Base-by-base conservation (phyloP, 2,329 filamentous ascomycete species). In the Ophiocordyceps unilateralis region DNA sequence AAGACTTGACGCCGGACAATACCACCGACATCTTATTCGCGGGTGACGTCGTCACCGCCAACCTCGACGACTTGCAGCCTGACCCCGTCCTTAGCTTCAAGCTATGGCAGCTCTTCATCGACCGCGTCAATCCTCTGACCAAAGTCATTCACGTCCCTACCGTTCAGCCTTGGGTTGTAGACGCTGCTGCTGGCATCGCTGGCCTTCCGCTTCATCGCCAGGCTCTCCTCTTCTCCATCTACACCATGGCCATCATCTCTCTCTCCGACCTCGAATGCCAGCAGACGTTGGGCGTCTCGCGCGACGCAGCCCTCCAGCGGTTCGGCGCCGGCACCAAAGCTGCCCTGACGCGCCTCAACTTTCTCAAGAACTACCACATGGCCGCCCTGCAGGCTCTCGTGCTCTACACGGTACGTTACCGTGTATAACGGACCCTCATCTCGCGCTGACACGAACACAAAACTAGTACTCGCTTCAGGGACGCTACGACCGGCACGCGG, bases 121-220 rank as follows among this genome's bases (percentile, higher is more conserved):
- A 84, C 41, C 78, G 83, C 47, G 76, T 88, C 44, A 82, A 88
- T 51, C 82, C 83, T 0, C 57, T 86, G 39, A 74, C 76, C 49
- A 88, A 87, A 55, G 62, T 75, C 39, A 76, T 85, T 21, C 83
- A 89, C 54, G 71, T 80, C 1, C 82, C 83, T 0, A 77, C 77
- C 0, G 58, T 85, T 4, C 78, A 86, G 51, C 69, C 72, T 2
- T 69, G 72, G 39, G 64, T 87, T 8, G 68, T 81, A 32, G 72
- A 82, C 45, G 78, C 78, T 2, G 72, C 70, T 1, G 67, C 67
- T 15, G 69, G 74, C 46, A 62, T 78, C 19, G 60, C 63, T 12
- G 67, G 65, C 37, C 58, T 84, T 2, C 69, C 70, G 0, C 66
- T 71, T 36, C 73, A 73, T 43, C 59, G 75, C 21, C 76, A 81